Conservation (phyloP, 495 filamentous ascomycete genomes). For the Durotheca rogersii region DNA sequence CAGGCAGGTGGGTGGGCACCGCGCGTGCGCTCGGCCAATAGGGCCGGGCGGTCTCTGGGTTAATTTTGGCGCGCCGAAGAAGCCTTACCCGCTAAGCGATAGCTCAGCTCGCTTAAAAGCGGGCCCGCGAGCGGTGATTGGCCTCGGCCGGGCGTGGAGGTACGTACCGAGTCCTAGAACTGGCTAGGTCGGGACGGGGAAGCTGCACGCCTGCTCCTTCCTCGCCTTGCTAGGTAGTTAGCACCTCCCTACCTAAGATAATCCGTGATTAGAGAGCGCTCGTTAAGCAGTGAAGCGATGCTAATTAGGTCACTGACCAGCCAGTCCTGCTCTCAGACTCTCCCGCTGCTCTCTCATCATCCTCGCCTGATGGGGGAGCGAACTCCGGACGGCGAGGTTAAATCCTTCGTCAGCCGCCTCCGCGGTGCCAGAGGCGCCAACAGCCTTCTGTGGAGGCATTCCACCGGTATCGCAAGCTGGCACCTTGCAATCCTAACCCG, state of each 20-base stretch:
- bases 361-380: background rate
- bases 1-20: too few relatives aligned
- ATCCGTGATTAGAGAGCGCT: too few relatives aligned
- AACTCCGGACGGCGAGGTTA: background rate
- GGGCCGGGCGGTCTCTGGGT: background rate
- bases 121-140: background rate
- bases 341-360: background rate
- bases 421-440: constrained; percentile 4
- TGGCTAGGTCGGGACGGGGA: too few relatives aligned
- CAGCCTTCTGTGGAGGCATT: constrained; percentile 1
- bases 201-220: too few relatives aligned
- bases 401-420: constrained; percentile 26
- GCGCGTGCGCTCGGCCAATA: constrained; percentile 15
- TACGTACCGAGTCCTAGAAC: too few relatives aligned
- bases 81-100: constrained; percentile 20
- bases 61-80: constrained; percentile 13
- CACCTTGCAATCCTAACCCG: constrained; percentile 1
- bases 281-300: too few relatives aligned
- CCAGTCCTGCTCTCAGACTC: too few relatives aligned
- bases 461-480: constrained; percentile 1
- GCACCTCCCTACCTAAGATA: too few relatives aligned
- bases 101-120: constrained; percentile 5
- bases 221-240: too few relatives aligned
- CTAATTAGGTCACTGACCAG: too few relatives aligned
- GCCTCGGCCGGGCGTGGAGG: too few relatives aligned